These are phyloP conservation scores for Areca catechu DNA, from an alignment of 176 grass and related monocot genomes.

Conservation along the genomic window DNA sequence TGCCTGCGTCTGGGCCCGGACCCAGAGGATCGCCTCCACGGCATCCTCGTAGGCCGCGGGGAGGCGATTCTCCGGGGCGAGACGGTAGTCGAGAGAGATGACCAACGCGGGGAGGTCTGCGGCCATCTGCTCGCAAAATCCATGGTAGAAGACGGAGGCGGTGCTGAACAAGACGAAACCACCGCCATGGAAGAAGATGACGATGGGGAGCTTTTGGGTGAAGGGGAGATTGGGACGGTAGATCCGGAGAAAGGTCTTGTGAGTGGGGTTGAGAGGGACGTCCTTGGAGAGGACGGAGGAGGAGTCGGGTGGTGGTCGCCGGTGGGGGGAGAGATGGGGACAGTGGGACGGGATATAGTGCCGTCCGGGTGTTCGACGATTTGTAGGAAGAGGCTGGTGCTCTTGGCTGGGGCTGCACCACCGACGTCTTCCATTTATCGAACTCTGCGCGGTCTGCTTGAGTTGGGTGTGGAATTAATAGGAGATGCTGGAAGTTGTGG, in stretches of 20 bases:
- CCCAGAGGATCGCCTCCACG: conserved; percentile 47
- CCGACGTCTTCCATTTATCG: too few species aligned
- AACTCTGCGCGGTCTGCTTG: too few species aligned
- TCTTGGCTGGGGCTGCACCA: conserved; percentile 12
- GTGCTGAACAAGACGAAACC: conserved; percentile 61
- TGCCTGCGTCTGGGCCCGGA: conserved; percentile 20
- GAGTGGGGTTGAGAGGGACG: conserved; percentile 43
- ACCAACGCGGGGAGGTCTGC: conserved; percentile 34
- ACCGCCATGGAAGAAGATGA: conserved; percentile 87
- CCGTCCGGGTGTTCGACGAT: conserved; percentile 63
- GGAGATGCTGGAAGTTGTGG: too few species aligned
- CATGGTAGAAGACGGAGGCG: conserved; percentile 39
- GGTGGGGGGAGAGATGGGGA: conserved; percentile 27
- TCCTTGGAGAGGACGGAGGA: conserved; percentile 40
- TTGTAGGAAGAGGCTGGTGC: conserved; percentile 52
- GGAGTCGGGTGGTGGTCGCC: not conserved
- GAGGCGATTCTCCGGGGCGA: conserved; percentile 63
- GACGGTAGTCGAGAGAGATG: conserved; percentile 66
- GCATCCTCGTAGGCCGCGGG: conserved; percentile 77
- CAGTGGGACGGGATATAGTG: conserved; percentile 46
- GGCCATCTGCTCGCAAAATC: conserved; percentile 53
- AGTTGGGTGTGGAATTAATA: too few species aligned
- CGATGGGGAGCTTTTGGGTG: conserved; percentile 41
- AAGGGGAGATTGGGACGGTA: conserved; percentile 31
- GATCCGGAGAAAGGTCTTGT: conserved; percentile 47